Percentiles rank a stretch among this genome's conserved stretches.
Conservation (phyloP, 306 rosid genomes). For the Hylodesmum podocarpum region DNA sequence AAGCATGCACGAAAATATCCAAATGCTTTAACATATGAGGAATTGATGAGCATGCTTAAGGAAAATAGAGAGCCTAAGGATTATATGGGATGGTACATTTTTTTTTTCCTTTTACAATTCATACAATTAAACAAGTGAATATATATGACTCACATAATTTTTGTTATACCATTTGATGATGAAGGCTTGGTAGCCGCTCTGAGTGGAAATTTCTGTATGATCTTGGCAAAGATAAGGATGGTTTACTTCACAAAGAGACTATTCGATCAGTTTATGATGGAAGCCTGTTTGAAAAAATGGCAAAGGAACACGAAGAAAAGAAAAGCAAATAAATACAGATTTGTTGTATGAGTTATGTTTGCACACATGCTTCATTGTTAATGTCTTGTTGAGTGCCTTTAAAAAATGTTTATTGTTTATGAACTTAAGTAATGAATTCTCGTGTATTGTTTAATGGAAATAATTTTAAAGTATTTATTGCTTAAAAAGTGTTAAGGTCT, state of each 20-base stretch:
- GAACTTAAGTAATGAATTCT: neutral
- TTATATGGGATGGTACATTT: constrained; percentile 65
- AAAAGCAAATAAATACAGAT: constrained; percentile 36
- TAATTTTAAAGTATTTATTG: no score
- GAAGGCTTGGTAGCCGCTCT: constrained; percentile 58
- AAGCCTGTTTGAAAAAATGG: constrained; percentile 64
- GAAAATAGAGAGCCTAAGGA: constrained; percentile 68
- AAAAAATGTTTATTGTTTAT: neutral
- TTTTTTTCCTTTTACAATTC: no score
- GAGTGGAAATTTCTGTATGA: constrained; percentile 71
- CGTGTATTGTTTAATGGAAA: no score
- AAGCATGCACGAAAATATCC: constrained; percentile 56
- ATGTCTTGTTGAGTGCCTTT: neutral
- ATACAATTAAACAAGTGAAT: no score
- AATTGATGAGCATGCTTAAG: constrained; percentile 52
- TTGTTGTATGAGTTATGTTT: neutral
- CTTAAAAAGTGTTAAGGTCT: no score
- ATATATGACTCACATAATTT: neutral
- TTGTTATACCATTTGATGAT: constrained; percentile 16
- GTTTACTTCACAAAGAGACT: constrained; percentile 62
- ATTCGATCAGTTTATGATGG: constrained; percentile 79
- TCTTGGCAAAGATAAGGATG: constrained; percentile 72
- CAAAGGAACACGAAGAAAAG: constrained; percentile 48
- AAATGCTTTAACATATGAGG: constrained; percentile 68
- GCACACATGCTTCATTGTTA: neutral